phyloP scores from a whole-genome alignment of 2,329 filamentous ascomycete species.

The Colletotrichum melonis region DNA sequence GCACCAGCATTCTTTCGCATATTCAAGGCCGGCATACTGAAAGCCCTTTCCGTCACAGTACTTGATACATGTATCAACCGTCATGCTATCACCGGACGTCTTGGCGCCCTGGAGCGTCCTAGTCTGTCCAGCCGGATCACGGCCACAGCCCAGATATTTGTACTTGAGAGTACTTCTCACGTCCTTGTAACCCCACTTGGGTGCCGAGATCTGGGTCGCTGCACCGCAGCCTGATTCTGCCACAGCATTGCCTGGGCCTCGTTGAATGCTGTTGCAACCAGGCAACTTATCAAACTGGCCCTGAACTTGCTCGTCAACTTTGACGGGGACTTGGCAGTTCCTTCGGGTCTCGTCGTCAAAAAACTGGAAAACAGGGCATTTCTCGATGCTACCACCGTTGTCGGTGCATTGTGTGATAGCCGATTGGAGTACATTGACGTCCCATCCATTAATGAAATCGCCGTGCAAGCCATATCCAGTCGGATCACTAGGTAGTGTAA shows the following conservation, averaged over 20 bases:
- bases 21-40: constrained; percentile 50
- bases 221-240: constrained; percentile 45
- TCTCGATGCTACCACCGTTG: constrained; percentile 68
- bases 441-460: constrained; percentile 81
- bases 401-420: constrained; percentile 76
- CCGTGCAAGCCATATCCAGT: constrained; percentile 78
- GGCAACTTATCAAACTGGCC: constrained; percentile 62
- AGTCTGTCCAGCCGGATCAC: constrained; percentile 41
- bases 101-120: constrained; percentile 45
- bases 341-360: constrained; percentile 52
- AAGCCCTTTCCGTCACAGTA: constrained; percentile 43
- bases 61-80: constrained; percentile 46
- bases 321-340: constrained; percentile 62
- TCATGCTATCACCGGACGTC: constrained; percentile 47
- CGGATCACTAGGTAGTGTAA: constrained; percentile 55
- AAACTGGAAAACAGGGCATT: constrained; percentile 65
- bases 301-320: constrained; percentile 57
- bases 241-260: constrained; percentile 40
- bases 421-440: constrained; percentile 70
- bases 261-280: constrained; percentile 61
- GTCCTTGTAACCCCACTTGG: constrained; percentile 56
- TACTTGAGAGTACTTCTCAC: constrained; percentile 56
- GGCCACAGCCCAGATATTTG: constrained; percentile 64
- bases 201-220: constrained; percentile 49
- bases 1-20: constrained; percentile 52